Base-by-base conservation (phyloP, 1,139 yeast genomes). In the Lodderomyces jiufengensis region DNA sequence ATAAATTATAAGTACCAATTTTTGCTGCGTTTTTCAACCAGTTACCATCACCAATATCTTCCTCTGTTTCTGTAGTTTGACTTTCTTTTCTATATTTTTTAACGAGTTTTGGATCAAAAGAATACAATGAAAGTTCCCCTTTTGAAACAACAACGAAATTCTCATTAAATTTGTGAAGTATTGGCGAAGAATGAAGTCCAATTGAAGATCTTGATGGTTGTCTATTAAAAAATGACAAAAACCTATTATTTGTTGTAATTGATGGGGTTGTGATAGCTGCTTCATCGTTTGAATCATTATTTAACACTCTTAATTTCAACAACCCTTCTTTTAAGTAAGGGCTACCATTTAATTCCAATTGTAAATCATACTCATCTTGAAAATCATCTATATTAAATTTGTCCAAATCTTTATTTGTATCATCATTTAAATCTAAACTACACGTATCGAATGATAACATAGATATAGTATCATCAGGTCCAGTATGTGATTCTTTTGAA, bases 291-390 rank as follows among this genome's bases (percentile, higher is more conserved):
- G 58, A 57, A 51, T 63, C 74, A 45, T 67, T 65, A 45, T 73
- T 58, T 35, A 66, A 52, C 12, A 71, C 61, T 45, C 69, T 73
- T 50, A 72, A 66, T 47, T 76, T 71, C 44, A 83, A 64, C 31
- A 84, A 56, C 0, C 95, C 94, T 59, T 84, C 94, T 52, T 84
- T 82, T 40, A 81, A 73, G 75, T 85, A 84, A 2, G 94, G 94
- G 2, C 90, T 77, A 0, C 92, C 94, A 36, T 73, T 70, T 31
- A 80, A 65, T 46, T 80, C 85, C 43, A 84, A 61, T 24, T 73
- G 70, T 45, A 76, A 71, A 55, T 82, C 88, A 43, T 70, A 70
- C 26, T 64, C 63, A 55, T 76, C 80, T 48, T 69, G 74, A 49
- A 59, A 70, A 40, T 67, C 67, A 29, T 63, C 60, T 8, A 64